Evolutionary conservation across 2,329 filamentous ascomycete genomes (phyloP), one percentile per base, ranked within the genome.

Genomic region (Diaporthe ampelina): DNA sequence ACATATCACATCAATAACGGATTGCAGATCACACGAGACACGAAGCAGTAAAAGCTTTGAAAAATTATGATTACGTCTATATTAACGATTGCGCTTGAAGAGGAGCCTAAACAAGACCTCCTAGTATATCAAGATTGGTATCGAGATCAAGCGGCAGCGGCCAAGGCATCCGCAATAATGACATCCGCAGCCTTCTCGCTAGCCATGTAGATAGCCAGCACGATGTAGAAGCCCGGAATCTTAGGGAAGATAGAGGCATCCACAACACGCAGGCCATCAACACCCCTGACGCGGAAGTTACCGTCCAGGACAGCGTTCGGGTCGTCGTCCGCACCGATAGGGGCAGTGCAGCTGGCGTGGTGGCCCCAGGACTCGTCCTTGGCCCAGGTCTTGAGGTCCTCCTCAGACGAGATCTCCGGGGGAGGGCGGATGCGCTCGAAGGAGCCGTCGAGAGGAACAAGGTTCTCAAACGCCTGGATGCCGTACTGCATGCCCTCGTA

Each of bases 401-500:
- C 57, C 70, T 72, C 57, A 17, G 70, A 61, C 54, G 26, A 40
- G 45, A 72, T 21, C 56, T 48, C 61, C 0, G 26, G 54, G 0
- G 54, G 54, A 0, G 70, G 70, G 0, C 54, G 21, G 70, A 72
- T 26, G 19, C 58, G 37, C 54, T 59, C 43, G 8, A 72, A 72
- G 11, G 70, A 10, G 37, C 54, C 70, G 19, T 59, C 70, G 37
- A 63, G 56, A 1, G 54, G 54, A 4, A 75, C 59, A 10, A 76
- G 57, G 43, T 56, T 57, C 48, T 59, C 54, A 32, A 75, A 76
- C 24, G 35, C 58, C 59, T 56, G 40, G 52, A 73, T 65, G 40
- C 54, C 50, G 32, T 58, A 63, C 50, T 69, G 32, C 11, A 68
- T 45, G 35, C 73, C 75, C n/a, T 71, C 73, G 43, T 75, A 76